phyloP scores from a whole-genome alignment of 257 asterid genomes.

The Ballota nigra region DNA sequence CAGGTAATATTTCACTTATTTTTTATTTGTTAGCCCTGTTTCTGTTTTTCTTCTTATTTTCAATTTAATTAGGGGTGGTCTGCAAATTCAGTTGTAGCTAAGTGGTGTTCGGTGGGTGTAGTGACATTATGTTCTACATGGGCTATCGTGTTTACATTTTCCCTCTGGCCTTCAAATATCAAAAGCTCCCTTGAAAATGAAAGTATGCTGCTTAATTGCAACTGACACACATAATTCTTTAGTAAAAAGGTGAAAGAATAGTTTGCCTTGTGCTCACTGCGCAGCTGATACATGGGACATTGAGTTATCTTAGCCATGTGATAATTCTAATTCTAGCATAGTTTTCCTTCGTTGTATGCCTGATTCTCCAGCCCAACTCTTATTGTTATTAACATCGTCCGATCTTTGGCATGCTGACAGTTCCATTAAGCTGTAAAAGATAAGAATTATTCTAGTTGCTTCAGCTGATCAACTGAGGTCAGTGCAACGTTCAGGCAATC shows the following conservation, averaged over 20 bases:
- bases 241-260: too few species aligned
- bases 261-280: too few species aligned
- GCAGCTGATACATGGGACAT: too few species aligned
- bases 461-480: constrained; percentile 4
- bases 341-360: neutral
- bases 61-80: neutral
- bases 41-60: neutral
- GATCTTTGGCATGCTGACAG: too few species aligned
- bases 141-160: neutral
- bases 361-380: neutral
- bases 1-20: constrained; percentile 39
- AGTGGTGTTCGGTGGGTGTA: constrained; percentile 7
- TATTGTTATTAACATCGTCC: too few species aligned
- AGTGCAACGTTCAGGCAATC: neutral
- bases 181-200: neutral
- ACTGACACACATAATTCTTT: too few species aligned
- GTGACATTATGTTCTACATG: neutral
- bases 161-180: neutral
- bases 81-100: too few species aligned
- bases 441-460: constrained; percentile 3
- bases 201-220: too few species aligned
- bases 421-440: neutral
- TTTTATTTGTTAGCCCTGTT: neutral
- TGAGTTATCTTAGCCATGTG: neutral
- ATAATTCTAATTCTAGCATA: neutral